Evolutionary conservation across 73 alveolate species (phyloP).

Genomic region (Breviolum minutum): DNA sequence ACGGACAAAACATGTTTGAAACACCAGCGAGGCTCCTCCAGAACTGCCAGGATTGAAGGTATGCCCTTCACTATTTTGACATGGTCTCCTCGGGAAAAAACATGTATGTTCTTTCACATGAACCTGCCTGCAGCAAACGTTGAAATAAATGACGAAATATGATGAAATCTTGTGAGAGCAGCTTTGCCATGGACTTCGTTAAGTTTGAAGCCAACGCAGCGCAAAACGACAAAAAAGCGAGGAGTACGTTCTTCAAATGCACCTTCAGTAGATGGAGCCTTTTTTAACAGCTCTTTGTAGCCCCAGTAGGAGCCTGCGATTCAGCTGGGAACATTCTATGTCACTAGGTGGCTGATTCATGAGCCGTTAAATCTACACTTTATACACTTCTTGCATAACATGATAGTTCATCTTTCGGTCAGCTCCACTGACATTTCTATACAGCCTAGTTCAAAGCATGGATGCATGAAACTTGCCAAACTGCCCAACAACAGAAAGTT

Average conservation of each 20-base stretch:
- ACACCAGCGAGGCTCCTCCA: slow-evolving; percentile 17
- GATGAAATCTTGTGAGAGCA: neutral
- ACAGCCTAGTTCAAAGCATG: neutral
- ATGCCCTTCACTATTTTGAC: neutral
- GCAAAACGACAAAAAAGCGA: no score
- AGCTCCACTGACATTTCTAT: neutral
- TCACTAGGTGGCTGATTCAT: no score
- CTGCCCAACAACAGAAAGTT: no score
- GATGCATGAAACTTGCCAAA: no score
- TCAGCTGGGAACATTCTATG: no score
- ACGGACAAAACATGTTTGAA: neutral
- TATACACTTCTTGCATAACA: no score
- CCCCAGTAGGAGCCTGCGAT: slow-evolving; percentile 27
- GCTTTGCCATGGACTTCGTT: neutral
- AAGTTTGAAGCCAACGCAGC: no score
- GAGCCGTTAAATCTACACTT: no score
- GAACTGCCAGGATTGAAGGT: slow-evolving; percentile 58
- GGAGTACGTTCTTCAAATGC: neutral
- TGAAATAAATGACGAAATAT: neutral
- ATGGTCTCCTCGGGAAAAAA: neutral
- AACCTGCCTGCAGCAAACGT: no score
- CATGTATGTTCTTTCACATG: neutral
- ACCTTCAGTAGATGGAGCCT: neutral
- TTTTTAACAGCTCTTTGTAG: slow-evolving; percentile 24
- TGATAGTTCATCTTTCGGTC: no score